These are phyloP conservation scores for Eucalyptus guilfoylei DNA, from an alignment of 345 rosid genomes.

Conservation along the genomic window DNA sequence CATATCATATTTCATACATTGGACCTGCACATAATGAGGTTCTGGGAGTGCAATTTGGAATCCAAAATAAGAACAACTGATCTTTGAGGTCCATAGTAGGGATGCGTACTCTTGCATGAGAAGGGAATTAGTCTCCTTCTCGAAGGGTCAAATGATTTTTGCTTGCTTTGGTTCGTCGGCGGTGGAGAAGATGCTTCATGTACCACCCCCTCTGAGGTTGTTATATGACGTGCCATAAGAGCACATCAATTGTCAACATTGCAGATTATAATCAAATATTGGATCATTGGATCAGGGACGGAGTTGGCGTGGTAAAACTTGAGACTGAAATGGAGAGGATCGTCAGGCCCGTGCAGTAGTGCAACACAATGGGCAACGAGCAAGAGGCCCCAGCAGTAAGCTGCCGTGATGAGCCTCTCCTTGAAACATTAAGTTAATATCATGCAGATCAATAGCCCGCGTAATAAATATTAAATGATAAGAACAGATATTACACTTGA, in stretches of 20 bases:
- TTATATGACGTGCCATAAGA: background rate
- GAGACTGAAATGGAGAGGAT: background rate
- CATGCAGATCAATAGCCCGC: slow-evolving; percentile 11
- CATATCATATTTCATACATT: background rate
- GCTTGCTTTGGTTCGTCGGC: background rate
- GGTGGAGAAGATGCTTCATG: background rate
- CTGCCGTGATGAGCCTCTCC: background rate
- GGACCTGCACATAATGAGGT: background rate
- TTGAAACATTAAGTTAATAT: slow-evolving; percentile 12
- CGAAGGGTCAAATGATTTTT: no score
- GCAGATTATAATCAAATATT: background rate
- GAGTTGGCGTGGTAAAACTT: background rate
- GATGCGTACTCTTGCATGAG: background rate
- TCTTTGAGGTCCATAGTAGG: background rate
- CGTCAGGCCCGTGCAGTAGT: background rate
- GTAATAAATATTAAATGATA: slow-evolving; percentile 41
- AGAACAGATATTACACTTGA: slow-evolving; percentile 44
- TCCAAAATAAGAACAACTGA: background rate
- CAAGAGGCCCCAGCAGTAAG: background rate
- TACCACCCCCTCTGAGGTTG: background rate
- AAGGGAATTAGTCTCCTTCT: background rate
- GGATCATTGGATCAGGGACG: background rate
- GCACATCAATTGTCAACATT: background rate
- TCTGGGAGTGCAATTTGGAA: background rate
- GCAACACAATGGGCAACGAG: background rate